Conservation (phyloP, 73 alveolate genomes). For the Paramecium octaurelia region DNA sequence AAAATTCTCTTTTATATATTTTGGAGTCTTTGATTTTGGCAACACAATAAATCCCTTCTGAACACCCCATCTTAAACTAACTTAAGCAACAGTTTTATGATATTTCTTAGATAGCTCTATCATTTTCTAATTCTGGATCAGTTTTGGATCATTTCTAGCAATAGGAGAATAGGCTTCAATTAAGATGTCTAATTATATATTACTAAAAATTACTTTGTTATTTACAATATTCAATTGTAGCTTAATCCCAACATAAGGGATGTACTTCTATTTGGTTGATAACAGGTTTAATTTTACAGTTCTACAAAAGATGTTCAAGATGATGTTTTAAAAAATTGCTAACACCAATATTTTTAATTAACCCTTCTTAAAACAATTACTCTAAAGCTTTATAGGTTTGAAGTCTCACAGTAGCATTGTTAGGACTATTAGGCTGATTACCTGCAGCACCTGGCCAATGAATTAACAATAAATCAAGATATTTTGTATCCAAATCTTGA, state of each 20-base stretch:
- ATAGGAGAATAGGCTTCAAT: conserved; percentile 87
- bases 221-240: conserved; percentile 77
- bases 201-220: neutral
- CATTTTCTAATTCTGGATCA: conserved; percentile 65
- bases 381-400: conserved; percentile 85
- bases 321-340: conserved; percentile 79
- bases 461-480: conserved; percentile 80
- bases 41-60: conserved; percentile 75
- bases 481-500: conserved; percentile 54
- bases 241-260: conserved; percentile 80
- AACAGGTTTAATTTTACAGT: conserved; percentile 79
- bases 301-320: conserved; percentile 70
- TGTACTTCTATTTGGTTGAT: conserved; percentile 87
- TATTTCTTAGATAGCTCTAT: conserved; percentile 66
- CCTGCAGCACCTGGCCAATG: conserved; percentile 85
- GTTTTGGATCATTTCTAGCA: conserved; percentile 76
- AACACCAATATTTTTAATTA: conserved; percentile 84
- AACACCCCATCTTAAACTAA: conserved; percentile 79
- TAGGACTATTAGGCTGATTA: conserved; percentile 49
- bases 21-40: conserved; percentile 76
- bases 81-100: conserved; percentile 70
- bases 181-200: conserved; percentile 52
- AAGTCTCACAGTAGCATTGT: conserved; percentile 72
- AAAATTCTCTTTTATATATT: conserved; percentile 75
- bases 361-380: conserved; percentile 72